Base-by-base conservation (phyloP, 495 filamentous ascomycete genomes). In the Aspergillus kassunensis region DNA sequence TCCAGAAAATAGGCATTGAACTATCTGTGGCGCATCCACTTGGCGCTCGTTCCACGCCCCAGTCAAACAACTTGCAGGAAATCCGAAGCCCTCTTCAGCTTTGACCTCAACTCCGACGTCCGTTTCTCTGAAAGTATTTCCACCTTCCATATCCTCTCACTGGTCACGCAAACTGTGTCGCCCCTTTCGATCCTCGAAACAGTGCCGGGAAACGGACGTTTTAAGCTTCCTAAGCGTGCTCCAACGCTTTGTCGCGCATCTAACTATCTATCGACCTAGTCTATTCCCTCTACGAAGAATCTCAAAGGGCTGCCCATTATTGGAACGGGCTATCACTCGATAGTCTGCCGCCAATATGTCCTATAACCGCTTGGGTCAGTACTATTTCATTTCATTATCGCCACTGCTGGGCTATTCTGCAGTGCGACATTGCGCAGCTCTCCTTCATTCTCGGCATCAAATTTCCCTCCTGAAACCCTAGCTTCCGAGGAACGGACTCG, bases 281-380 rank as follows among this genome's bases (percentile, higher is more conserved):
- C 47, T 61, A 63, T 66, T 60, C 59, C 51, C 39, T 46, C 31
- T 10, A 50, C 42, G 31, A 61, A 39, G 44, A 60, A 59, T 56
- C 54, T 51, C 36, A 45, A 56, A 61, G 62, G 57, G 55, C 51
- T 18, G n/a, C 49, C 53, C 58, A 52, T 56, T 44, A 56, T 63
- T 57, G 55, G 51, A 37, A n/a, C 40, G 55, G 55, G 58, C 54
- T 39, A 52, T 46, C 54, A 47, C 30, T 57, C 58, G 13, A 49
- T 49, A 49, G 45, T 49, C 45, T 36, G 34, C 24, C 34, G 31
- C 54, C 60, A 59, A 52, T 19, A 74, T 74, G 71, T 66, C 84
- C 64, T 88, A 88, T 72, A 86, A 87, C 77, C 82, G 83, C 49
- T 69, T 87, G 77, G 81, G 85, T 83, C 72, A 73, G 84, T 83